phyloP scores from a whole-genome alignment of 2,329 filamentous ascomycete species.

The Trichoderma guizhouense region DNA sequence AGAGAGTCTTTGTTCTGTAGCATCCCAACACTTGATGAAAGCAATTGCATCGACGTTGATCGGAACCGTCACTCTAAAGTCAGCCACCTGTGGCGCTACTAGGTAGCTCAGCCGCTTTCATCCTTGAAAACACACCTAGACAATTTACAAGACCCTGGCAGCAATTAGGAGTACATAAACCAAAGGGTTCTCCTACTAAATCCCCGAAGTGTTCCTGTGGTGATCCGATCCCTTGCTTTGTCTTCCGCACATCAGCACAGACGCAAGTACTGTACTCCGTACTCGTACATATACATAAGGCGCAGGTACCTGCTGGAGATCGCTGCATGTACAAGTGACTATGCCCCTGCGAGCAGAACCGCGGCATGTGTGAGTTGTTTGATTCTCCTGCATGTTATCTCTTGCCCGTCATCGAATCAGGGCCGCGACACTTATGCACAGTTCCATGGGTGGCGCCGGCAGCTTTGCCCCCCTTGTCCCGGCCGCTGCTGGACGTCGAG shows the following conservation, averaged over 20 bases:
- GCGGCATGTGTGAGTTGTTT: conserved; percentile 35
- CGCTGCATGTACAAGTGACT: conserved; percentile 4
- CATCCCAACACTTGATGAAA: neutral
- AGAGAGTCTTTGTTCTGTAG: conserved; percentile 19
- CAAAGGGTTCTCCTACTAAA: conserved; percentile 9
- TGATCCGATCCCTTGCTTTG: conserved; percentile 13
- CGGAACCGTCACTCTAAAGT: neutral
- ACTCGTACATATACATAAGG: neutral
- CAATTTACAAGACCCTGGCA: neutral
- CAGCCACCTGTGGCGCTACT: conserved; percentile 10
- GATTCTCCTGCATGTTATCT: conserved; percentile 20
- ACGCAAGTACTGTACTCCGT: neutral
- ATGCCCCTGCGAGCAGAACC: conserved; percentile 29
- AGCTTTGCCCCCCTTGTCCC: conserved; percentile 17
- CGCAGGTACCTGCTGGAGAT: neutral
- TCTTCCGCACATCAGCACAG: neutral
- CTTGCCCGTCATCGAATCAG: conserved; percentile 30
- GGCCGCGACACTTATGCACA: conserved; percentile 16
- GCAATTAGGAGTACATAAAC: conserved; percentile 15
- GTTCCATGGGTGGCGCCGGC: conserved; percentile 21
- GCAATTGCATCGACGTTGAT: neutral
- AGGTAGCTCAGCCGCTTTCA: conserved; percentile 1
- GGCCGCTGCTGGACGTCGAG: conserved; percentile 9
- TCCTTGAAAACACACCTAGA: neutral
- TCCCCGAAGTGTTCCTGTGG: conserved; percentile 12